These are phyloP conservation scores for Apophysomyces elegans DNA, from an alignment of 371 early-diverging fungal genomes.

Conservation along the genomic window DNA sequence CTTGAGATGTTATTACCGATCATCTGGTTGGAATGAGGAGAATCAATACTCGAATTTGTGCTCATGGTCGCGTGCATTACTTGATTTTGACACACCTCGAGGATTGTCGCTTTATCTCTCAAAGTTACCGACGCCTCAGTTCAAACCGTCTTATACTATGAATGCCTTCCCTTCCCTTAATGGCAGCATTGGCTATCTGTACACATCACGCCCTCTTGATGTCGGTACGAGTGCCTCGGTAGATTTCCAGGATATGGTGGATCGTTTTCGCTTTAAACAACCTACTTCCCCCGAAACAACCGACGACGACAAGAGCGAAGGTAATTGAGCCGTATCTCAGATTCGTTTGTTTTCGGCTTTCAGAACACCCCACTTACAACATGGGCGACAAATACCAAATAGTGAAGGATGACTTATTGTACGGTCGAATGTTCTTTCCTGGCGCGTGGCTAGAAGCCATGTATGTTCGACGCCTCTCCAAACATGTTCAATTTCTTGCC, in stretches of 20 bases:
- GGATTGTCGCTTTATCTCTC: slow-evolving; percentile 75
- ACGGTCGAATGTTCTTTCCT: slow-evolving; percentile 79
- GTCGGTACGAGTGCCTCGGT: slow-evolving; percentile 67
- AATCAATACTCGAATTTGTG: slow-evolving; percentile 81
- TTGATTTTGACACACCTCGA: slow-evolving; percentile 79
- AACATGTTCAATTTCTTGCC: slow-evolving; percentile 64
- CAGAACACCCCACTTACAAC: background rate
- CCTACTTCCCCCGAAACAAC: background rate
- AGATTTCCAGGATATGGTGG: slow-evolving; percentile 61
- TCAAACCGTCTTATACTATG: slow-evolving; percentile 80
- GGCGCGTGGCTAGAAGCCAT: slow-evolving; percentile 80
- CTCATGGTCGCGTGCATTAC: slow-evolving; percentile 70
- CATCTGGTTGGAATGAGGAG: slow-evolving; percentile 78
- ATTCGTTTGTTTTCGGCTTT: background rate
- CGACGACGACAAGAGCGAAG: background rate
- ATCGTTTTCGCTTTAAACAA: slow-evolving; percentile 53
- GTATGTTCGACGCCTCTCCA: slow-evolving; percentile 65
- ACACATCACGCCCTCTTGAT: slow-evolving; percentile 72
- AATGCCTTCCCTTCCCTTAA: slow-evolving; percentile 68
- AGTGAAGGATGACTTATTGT: slow-evolving; percentile 62
- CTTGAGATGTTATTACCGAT: slow-evolving; percentile 75
- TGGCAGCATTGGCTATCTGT: slow-evolving; percentile 83
- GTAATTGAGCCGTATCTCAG: slow-evolving; percentile 7
- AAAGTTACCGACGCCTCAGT: slow-evolving; percentile 73
- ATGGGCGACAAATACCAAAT: background rate